A percentile compares a stretch with the other conserved stretches of the same genome.
Evolutionary conservation across 106 monocot species (phyloP).

Genomic region (Acorus calamus): DNA sequence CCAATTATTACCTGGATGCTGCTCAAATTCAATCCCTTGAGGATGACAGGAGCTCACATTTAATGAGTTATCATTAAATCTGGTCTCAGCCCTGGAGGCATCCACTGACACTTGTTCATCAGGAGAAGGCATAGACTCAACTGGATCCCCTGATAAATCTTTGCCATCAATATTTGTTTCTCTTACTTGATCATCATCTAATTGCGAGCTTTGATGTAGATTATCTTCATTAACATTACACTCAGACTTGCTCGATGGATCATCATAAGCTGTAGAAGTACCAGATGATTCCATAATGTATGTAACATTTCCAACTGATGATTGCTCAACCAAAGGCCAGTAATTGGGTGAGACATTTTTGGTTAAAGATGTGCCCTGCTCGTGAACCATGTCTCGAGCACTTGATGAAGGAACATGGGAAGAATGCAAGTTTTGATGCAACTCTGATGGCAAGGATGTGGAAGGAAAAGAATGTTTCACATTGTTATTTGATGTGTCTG

Average conservation of each 20-base stretch:
- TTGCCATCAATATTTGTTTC: slow-evolving; percentile 22
- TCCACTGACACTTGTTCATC: slow-evolving; percentile 32
- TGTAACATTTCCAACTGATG: slow-evolving; percentile 14
- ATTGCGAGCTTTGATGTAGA: slow-evolving; percentile 22
- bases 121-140: slow-evolving; percentile 21
- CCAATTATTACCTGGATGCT: slow-evolving; percentile 46
- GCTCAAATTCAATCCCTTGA: slow-evolving; percentile 46
- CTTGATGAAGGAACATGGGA: slow-evolving; percentile 23
- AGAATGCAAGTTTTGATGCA: slow-evolving; percentile 18
- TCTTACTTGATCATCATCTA: slow-evolving; percentile 21
- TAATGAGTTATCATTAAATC: slow-evolving; percentile 23
- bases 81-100: slow-evolving; percentile 15
- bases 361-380: slow-evolving; percentile 1
- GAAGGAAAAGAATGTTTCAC: slow-evolving; percentile 4
- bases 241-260: slow-evolving; percentile 15
- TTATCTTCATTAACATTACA: slow-evolving; percentile 29
- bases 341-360: slow-evolving; percentile 30
- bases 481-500: slow-evolving; percentile 15
- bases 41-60: slow-evolving; percentile 27
- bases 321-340: slow-evolving; percentile 37
- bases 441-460: slow-evolving; percentile 16
- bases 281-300: slow-evolving; percentile 20
- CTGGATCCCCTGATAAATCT: slow-evolving; percentile 14
- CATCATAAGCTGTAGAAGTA: slow-evolving; percentile 12
- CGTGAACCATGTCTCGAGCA: slow-evolving; percentile 24